Conservation (phyloP, 2,329 filamentous ascomycete species). For the Lasiodiplodia hormozganensis region DNA sequence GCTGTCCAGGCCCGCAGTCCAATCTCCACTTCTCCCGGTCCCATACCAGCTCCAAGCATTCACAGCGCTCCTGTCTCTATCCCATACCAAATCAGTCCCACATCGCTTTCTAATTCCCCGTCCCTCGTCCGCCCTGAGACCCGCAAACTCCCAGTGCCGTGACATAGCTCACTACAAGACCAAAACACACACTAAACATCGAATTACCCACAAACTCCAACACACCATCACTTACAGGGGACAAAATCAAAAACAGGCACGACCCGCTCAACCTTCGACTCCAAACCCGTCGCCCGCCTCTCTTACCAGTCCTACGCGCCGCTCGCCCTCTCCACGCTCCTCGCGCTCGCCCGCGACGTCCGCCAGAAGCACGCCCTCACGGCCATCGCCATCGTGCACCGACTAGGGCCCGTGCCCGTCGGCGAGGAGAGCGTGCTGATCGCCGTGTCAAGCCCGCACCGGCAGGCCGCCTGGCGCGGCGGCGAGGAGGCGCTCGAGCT, state of each 20-base stretch:
- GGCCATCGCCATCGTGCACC: conserved; percentile 81
- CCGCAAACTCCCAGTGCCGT: not conserved
- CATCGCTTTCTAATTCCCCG: not conserved
- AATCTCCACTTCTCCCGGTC: not conserved
- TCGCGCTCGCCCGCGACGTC: conserved; percentile 66
- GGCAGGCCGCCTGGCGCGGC: conserved; percentile 83
- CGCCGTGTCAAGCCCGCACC: conserved; percentile 82
- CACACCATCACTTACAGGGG: not conserved
- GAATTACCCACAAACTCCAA: not conserved
- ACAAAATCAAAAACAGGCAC: conserved; percentile 60
- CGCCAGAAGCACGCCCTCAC: conserved; percentile 68
- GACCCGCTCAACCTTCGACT: conserved; percentile 76
- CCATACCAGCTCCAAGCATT: not conserved
- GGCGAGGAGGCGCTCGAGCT: conserved; percentile 89
- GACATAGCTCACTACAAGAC: not conserved
- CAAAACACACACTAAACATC: conserved; percentile 36
- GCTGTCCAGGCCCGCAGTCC: not conserved
- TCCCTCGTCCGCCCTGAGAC: not conserved
- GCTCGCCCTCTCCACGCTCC: conserved; percentile 73
- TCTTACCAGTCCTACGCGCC: conserved; percentile 77
- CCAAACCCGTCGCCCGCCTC: conserved; percentile 75
- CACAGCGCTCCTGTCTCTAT: not conserved
- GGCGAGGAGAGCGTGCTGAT: conserved; percentile 94
- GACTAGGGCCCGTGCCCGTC: conserved; percentile 83
- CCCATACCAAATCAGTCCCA: not conserved